Evolutionary conservation across 345 rosid species (phyloP).

Genomic region (Brassica rapa): DNA sequence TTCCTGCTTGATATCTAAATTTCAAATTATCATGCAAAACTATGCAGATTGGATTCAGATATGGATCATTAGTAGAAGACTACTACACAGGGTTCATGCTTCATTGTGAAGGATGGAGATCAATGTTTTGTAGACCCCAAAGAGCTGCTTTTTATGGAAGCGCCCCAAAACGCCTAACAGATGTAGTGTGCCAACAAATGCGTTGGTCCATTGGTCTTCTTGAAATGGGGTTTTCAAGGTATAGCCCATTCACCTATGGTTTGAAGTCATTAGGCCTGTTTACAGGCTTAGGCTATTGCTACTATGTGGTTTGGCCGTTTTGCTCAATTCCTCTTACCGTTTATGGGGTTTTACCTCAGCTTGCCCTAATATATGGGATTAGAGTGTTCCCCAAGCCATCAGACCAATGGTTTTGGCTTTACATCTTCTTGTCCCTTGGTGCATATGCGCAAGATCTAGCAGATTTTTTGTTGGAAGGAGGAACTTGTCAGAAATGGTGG

Average conservation of each 20-base stretch:
- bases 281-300: conserved; percentile 47
- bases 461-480: conserved; percentile 47
- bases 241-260: conserved; percentile 53
- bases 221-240: conserved; percentile 47
- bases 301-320: conserved; percentile 51
- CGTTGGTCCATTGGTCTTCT: conserved; percentile 69
- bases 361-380: conserved; percentile 53
- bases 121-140: conserved; percentile 57
- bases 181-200: conserved; percentile 48
- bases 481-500: conserved; percentile 71
- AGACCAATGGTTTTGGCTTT: conserved; percentile 63
- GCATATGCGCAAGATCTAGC: conserved; percentile 54
- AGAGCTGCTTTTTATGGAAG: conserved; percentile 66
- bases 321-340: conserved; percentile 50
- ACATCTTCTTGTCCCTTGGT: conserved; percentile 60
- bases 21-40: neutral
- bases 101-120: conserved; percentile 73
- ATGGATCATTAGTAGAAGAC: conserved; percentile 78
- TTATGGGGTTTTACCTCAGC: conserved; percentile 69
- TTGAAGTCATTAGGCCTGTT: conserved; percentile 44
- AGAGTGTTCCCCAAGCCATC: conserved; percentile 59
- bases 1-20: neutral
- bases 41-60: conserved; percentile 62
- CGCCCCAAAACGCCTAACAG: conserved; percentile 51
- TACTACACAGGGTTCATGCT: conserved; percentile 55